Evolutionary conservation across 2,329 filamentous ascomycete species (phyloP), one percentile per base, ranked within the genome.

Genomic region (Aureobasidium melanogenum): DNA sequence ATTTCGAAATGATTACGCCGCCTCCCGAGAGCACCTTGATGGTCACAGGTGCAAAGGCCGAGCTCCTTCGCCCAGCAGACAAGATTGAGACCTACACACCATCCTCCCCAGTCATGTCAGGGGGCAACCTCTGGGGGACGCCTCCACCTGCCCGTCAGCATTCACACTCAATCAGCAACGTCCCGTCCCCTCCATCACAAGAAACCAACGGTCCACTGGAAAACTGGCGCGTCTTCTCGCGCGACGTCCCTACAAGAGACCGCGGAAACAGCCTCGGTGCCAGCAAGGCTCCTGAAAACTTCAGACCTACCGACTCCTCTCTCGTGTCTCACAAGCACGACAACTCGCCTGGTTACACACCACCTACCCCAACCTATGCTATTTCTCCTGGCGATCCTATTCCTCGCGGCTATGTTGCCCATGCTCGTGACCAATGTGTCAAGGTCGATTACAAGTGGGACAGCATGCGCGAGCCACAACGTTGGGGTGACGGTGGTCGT

Each of bases 391-490:
- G 87, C 8, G 87, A 91, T 47, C 85, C 87, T 8, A 97, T 97
- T 62, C 94, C 94, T 0, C 79, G 85, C 2, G 94, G 93, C 2
- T 96, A 95, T 71, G 89, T 96, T 19, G 84, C 90, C 0, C 94
- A 99, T 74, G 93, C 93, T 9, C 84, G 91, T 64, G 91, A 97
- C 70, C 85, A 88, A 14, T 97, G 91, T 69, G 80, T 89, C 5
- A 82, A 88, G 55, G 82, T 97, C n/a, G 94, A 99, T 73, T 95
- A 90, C 69, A 88, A 93, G 68, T 99, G 94, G 93, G 92, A 99
- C 70, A 97, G 92, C 63, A 93, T 92, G 81, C 83, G 88, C 15
- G 77, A 82, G 2, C 85, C 89, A 0, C 81, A 90, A 46, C 80
- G 86, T 64, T 97, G 94, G 88, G 93, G 92, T 7, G 86, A 91